Conservation (phyloP, 176 grass and related monocot genomes). For the Secale cereale region DNA sequence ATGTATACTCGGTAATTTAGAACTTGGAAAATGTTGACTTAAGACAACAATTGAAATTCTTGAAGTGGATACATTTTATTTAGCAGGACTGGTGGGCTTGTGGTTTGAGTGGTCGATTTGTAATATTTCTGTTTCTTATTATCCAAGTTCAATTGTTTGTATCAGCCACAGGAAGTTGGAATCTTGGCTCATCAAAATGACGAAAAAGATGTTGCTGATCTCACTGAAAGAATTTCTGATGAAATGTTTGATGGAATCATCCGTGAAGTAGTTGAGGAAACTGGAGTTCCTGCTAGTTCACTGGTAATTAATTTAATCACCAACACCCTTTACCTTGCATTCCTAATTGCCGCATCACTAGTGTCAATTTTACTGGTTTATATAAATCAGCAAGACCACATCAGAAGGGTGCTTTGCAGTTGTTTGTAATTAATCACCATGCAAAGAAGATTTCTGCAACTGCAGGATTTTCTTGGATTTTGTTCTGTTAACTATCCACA, state of each 20-base stretch:
- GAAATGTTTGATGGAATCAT: slow-evolving; percentile 96
- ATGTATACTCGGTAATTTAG: background rate
- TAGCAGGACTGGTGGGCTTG: background rate
- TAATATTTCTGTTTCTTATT: background rate
- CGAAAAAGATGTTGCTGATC: slow-evolving; percentile 15
- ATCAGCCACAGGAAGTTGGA: slow-evolving; percentile 87
- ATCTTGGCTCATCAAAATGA: slow-evolving; percentile 60
- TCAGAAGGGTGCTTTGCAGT: background rate
- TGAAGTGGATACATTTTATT: background rate
- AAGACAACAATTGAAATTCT: background rate
- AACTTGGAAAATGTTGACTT: background rate
- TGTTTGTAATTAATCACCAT: background rate
- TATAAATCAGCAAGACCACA: background rate
- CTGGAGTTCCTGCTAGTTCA: slow-evolving; percentile 74
- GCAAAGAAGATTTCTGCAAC: slow-evolving; percentile 1
- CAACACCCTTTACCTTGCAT: background rate
- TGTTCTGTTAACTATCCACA: background rate
- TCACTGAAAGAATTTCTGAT: slow-evolving; percentile 53
- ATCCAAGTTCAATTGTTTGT: slow-evolving; percentile 28
- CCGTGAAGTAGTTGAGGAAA: slow-evolving; percentile 97
- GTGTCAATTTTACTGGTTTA: background rate
- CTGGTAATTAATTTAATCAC: slow-evolving; percentile 52
- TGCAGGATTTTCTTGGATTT: background rate
- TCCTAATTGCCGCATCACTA: background rate
- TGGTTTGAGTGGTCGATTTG: background rate